Evolutionary conservation across 495 filamentous ascomycete genomes (phyloP).

Genomic region (Glarea lozoyensis): DNA sequence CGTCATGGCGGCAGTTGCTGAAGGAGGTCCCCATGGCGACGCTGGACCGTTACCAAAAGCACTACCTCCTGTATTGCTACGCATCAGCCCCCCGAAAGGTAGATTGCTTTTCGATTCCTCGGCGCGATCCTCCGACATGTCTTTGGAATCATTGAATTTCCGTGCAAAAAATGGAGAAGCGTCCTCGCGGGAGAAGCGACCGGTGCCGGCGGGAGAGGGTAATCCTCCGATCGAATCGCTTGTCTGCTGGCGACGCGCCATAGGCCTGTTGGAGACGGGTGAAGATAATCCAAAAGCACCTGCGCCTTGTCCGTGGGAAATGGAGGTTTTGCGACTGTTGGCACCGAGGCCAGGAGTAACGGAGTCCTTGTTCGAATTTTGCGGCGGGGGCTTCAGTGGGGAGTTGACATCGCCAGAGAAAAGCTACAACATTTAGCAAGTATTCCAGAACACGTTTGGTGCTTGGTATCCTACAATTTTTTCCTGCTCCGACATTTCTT

Average conservation of each 20-base stretch:
- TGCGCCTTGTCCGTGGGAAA: conserved; percentile 49
- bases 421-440: conserved; percentile 35
- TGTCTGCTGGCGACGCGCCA: conserved; percentile 77
- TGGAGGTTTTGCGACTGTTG: conserved; percentile 64
- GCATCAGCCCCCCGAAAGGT: conserved; percentile 56
- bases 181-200: conserved; percentile 40
- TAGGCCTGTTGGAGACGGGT: conserved; percentile 60
- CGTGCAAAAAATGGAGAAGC: conserved; percentile 55
- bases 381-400: conserved; percentile 74
- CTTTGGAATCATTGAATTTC: conserved; percentile 64
- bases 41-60: conserved; percentile 25
- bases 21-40: conserved; percentile 61
- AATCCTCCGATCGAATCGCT: conserved; percentile 62
- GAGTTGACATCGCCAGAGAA: conserved; percentile 89
- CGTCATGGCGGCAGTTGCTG: conserved; percentile 49
- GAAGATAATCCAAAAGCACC: conserved; percentile 42
- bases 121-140: conserved; percentile 35
- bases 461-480: conserved; percentile 52
- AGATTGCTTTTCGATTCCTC: conserved; percentile 41
- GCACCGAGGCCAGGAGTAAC: conserved; percentile 39
- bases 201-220: conserved; percentile 38
- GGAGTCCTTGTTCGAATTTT: conserved; percentile 61
- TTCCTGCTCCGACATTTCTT: conserved; percentile 75
- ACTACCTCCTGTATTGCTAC: conserved; percentile 54
- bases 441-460: conserved; percentile 3